These are phyloP conservation scores for Lactuca saligna DNA, from an alignment of 129 eudicot species.

Conservation along the genomic window DNA sequence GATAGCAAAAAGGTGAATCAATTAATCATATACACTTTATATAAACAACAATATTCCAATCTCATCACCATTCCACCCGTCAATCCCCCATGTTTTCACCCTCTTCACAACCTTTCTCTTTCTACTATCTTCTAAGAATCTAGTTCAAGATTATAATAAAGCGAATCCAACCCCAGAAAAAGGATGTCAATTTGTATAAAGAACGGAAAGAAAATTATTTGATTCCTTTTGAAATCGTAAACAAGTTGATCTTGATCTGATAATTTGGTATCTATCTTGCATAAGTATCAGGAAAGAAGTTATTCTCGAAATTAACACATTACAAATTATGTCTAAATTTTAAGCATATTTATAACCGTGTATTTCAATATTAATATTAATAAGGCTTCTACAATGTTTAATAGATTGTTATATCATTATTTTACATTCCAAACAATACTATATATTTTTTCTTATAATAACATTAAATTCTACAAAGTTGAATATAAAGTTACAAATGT, in stretches of 20 bases:
- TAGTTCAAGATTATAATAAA: not conserved
- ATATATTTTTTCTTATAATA: no score
- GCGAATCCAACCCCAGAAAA: constrained; percentile 18
- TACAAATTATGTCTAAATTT: no score
- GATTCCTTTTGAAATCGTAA: not conserved
- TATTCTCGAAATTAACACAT: no score
- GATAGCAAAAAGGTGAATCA: constrained; percentile 15
- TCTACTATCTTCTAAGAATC: constrained; percentile 18
- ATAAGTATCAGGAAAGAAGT: no score
- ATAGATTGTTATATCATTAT: no score
- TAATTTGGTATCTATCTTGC: not conserved
- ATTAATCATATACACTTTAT: constrained; percentile 26
- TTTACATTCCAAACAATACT: no score
- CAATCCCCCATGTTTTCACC: constrained; percentile 28
- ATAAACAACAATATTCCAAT: constrained; percentile 25
- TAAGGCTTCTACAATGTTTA: no score
- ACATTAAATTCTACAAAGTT: no score
- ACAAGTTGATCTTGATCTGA: not conserved
- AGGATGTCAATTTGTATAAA: not conserved
- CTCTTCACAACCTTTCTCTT: constrained; percentile 4
- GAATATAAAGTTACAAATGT: no score
- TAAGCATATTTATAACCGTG: no score
- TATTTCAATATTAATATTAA: no score
- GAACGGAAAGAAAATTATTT: not conserved
- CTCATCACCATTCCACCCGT: constrained; percentile 28